Evolutionary conservation across 768 basidiomycete genomes (phyloP).

Genomic region (Psilocybe azurescens): DNA sequence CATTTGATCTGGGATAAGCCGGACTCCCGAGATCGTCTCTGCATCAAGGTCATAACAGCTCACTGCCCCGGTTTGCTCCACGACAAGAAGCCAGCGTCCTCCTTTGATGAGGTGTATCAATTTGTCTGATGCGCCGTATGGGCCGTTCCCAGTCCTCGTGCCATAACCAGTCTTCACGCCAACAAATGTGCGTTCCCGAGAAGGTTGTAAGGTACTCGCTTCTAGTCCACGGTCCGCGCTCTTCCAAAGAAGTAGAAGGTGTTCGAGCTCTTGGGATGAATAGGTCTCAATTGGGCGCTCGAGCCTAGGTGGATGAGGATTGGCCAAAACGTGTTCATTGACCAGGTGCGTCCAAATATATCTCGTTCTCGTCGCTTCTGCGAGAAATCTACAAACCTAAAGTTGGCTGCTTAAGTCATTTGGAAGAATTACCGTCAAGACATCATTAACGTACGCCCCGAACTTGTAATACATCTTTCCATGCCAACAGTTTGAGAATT

Average conservation of each 20-base stretch:
- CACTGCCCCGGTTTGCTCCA: too few relatives aligned
- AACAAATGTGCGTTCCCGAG: too few relatives aligned
- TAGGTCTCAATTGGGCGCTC: background rate
- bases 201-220: too few relatives aligned
- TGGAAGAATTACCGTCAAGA: too few relatives aligned
- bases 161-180: too few relatives aligned
- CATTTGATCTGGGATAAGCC: background rate
- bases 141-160: too few relatives aligned
- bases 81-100: too few relatives aligned
- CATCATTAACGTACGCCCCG: background rate
- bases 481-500: too few relatives aligned
- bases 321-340: background rate
- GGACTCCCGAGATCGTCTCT: background rate
- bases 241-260: background rate
- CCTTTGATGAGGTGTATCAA: too few relatives aligned
- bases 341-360: background rate
- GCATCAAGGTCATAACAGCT: slow-evolving; percentile 1
- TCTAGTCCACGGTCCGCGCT: too few relatives aligned
- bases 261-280: background rate
- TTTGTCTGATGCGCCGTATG: too few relatives aligned
- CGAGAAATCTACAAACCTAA: background rate
- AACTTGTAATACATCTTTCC: background rate
- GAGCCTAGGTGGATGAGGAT: background rate
- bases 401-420: background rate
- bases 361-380: background rate